These are phyloP conservation scores for Raddia guianensis DNA, from an alignment of 176 grass and related monocot genomes.

Conservation along the genomic window DNA sequence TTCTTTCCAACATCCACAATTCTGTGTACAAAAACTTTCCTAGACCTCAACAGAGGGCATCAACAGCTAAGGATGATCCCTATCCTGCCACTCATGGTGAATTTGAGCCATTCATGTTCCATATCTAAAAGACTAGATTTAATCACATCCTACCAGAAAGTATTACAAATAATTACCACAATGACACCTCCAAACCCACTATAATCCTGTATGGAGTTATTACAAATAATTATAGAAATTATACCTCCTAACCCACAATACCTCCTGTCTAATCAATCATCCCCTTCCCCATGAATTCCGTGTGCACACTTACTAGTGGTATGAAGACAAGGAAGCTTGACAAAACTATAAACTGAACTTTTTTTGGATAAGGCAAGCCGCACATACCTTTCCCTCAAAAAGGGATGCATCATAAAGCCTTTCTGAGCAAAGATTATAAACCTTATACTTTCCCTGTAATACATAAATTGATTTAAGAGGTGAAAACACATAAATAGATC, in stretches of 20 bases:
- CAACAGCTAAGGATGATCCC: background rate
- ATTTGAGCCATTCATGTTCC: background rate
- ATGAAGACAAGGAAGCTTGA: slow-evolving; percentile 11
- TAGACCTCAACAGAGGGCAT: background rate
- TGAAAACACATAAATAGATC: slow-evolving; percentile 15
- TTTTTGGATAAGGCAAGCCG: background rate
- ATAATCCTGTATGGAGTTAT: background rate
- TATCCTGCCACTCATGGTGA: background rate
- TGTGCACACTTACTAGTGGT: background rate
- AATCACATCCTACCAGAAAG: background rate
- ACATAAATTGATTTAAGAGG: slow-evolving; percentile 37
- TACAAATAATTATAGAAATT: background rate
- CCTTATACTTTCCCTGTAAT: slow-evolving; percentile 96
- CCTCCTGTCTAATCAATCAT: background rate
- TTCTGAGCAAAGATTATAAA: slow-evolving; percentile 99
- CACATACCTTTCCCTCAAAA: slow-evolving; percentile 95
- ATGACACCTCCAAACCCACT: background rate
- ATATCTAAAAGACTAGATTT: background rate
- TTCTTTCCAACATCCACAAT: background rate
- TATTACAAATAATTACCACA: background rate
- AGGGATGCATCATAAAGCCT: slow-evolving; percentile 95
- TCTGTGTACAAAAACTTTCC: background rate
- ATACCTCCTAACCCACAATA: background rate
- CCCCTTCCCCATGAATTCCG: background rate
- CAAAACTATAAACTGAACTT: slow-evolving; percentile 27